Evolutionary conservation across 495 filamentous ascomycete genomes (phyloP).

Genomic region (Aspergillus sclerotioniger): DNA sequence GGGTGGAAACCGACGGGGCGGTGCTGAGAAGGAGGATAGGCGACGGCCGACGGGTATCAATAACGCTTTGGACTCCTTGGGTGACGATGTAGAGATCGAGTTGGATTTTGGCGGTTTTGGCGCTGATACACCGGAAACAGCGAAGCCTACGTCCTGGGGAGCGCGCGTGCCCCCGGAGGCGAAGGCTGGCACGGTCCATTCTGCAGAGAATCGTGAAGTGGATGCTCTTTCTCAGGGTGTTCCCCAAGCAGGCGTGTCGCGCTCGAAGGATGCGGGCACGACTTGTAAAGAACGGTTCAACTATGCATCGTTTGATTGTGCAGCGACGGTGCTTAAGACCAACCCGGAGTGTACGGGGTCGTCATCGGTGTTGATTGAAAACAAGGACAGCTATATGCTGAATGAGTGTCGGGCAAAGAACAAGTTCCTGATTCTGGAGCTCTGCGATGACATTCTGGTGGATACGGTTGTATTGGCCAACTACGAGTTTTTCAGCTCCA

Average conservation of each 20-base stretch:
- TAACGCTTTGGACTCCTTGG: slow-evolving; percentile 69
- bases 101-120: slow-evolving; percentile 78
- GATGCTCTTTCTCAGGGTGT: slow-evolving; percentile 30
- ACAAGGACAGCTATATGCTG: slow-evolving; percentile 98
- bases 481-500: slow-evolving; percentile 98
- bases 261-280: slow-evolving; percentile 88
- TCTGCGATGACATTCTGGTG: slow-evolving; percentile 88
- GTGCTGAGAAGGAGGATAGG: slow-evolving; percentile 39
- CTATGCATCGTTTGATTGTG: slow-evolving; percentile 95
- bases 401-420: slow-evolving; percentile 83
- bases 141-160: slow-evolving; percentile 38
- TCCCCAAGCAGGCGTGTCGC: slow-evolving; percentile 43
- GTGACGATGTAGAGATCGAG: slow-evolving; percentile 89
- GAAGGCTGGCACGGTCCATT: slow-evolving; percentile 28
- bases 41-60: slow-evolving; percentile 54
- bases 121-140: slow-evolving; percentile 36
- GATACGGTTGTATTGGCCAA: slow-evolving; percentile 96
- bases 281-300: slow-evolving; percentile 96
- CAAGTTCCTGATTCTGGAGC: slow-evolving; percentile 91
- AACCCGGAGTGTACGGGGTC: slow-evolving; percentile 79
- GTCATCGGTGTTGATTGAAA: slow-evolving; percentile 85
- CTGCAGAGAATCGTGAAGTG: slow-evolving; percentile 21
- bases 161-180: slow-evolving; percentile 32
- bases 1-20: slow-evolving; percentile 42
- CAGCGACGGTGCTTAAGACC: slow-evolving; percentile 88